These are phyloP conservation scores for Cladosporium sp. DNA, from an alignment of 2,329 filamentous ascomycete species.

Conservation along the genomic window DNA sequence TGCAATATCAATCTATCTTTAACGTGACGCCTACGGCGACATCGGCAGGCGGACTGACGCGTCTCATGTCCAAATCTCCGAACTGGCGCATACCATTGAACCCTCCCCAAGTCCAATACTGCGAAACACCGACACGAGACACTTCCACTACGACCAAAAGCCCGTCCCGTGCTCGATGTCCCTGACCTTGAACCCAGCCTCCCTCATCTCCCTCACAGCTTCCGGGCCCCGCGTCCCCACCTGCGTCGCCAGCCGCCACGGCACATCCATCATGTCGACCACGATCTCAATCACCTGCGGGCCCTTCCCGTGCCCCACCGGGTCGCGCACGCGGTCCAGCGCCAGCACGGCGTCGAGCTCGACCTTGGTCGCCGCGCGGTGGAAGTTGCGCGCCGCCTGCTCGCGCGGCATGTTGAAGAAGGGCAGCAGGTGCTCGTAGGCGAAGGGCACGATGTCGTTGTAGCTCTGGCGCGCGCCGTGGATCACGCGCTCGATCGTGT, in stretches of 20 bases:
- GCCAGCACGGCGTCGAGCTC: conserved; percentile 34
- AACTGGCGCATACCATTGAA: too few species aligned
- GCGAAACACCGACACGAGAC: background rate
- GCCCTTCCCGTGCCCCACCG: conserved; percentile 14
- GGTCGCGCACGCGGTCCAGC: conserved; percentile 26
- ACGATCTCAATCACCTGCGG: conserved; percentile 39
- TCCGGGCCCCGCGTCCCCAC: conserved; percentile 32
- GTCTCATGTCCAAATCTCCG: too few species aligned
- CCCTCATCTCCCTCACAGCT: conserved; percentile 31
- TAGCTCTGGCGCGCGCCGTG: conserved; percentile 44
- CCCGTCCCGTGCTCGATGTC: conserved; percentile 13
- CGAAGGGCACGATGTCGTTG: conserved; percentile 44
- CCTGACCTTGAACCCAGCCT: conserved; percentile 33
- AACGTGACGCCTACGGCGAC: too few species aligned
- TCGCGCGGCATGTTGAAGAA: conserved; percentile 32
- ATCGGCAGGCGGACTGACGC: too few species aligned
- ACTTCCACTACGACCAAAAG: conserved; percentile 1
- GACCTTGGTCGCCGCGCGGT: conserved; percentile 31
- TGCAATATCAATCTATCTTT: too few species aligned
- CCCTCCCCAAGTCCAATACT: too few species aligned
- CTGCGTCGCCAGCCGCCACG: conserved; percentile 31
- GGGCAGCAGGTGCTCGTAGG: conserved; percentile 35
- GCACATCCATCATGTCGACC: conserved; percentile 35
- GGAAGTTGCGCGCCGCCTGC: conserved; percentile 29
- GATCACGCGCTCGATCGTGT: conserved; percentile 43